Percentiles rank a stretch among this genome's conserved stretches.
Conservation (phyloP, 257 asterid genomes). For the Solanum paucissectum region DNA sequence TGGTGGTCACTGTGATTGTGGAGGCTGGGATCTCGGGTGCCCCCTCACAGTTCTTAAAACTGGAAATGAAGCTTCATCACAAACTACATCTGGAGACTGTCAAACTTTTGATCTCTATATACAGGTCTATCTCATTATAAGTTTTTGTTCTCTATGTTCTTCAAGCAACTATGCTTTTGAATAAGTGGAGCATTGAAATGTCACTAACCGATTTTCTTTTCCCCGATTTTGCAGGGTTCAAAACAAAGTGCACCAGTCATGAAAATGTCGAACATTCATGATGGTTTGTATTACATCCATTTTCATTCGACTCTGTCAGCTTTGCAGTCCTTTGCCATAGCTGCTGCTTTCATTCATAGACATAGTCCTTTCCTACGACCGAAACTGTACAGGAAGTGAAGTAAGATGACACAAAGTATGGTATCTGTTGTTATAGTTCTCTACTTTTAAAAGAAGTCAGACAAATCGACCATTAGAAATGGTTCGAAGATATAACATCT, state of each 20-base stretch:
- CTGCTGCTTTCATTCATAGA: constrained; percentile 70
- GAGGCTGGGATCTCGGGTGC: constrained; percentile 96
- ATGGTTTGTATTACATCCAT: constrained; percentile 55
- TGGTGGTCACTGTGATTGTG: constrained; percentile 85
- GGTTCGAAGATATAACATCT: neutral
- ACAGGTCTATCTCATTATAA: constrained; percentile 29
- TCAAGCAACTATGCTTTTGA: neutral
- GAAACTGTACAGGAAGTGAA: constrained; percentile 47
- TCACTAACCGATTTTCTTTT: neutral
- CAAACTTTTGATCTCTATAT: constrained; percentile 52
- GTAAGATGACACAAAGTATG: neutral
- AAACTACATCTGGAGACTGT: constrained; percentile 32
- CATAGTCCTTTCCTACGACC: constrained; percentile 38
- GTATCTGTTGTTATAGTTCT: neutral
- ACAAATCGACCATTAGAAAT: neutral
- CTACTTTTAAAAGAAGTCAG: neutral
- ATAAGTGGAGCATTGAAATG: neutral
- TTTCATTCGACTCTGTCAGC: constrained; percentile 62
- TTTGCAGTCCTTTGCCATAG: constrained; percentile 72
- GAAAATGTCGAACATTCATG: constrained; percentile 74
- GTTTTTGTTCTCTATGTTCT: neutral
- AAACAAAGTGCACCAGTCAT: constrained; percentile 41
- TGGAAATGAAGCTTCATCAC: constrained; percentile 8
- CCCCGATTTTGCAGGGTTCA: constrained; percentile 46
- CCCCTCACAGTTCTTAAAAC: constrained; percentile 53